Evolutionary conservation across 2,329 filamentous ascomycete genomes (phyloP), one percentile per base, ranked within the genome.

Genomic region (Pezicula radicicola): DNA sequence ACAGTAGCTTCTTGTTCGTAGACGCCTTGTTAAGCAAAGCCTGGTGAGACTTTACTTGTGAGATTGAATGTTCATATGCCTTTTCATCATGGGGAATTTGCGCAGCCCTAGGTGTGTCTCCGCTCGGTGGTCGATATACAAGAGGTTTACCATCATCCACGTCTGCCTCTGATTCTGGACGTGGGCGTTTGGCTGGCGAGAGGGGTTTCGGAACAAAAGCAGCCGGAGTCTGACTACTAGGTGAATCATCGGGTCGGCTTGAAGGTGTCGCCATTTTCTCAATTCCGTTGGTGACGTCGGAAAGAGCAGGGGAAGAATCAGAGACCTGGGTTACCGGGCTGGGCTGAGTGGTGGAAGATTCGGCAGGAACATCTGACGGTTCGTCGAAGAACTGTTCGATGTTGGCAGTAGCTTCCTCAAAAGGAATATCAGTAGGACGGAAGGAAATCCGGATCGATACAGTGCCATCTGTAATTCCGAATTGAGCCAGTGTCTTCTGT

Each of bases 401-500:
- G 64, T 93, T 80, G 44, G 77, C 74, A 85, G 96, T 91, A 9
- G 93, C 93, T 57, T 93, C 88, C 60, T 91, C 89, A 27, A 97
- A 72, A 2, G 91, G 91, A 66, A 83, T 83, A 12, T 88, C 85
- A 6, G 89, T 94, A 56, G 79, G 79, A 65, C 80, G 84, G 72
- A 93, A 97, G 33, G 78, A 84, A 54, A 99, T 72, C 52, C 89
- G 81, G 50, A 99, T 78, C 50, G 96, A 72, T 4, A 89, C 85
- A 63, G 81, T 93, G 6, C 94, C 93, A 45, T 83, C 87, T 66
- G 92, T 95, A 63, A 95, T 87, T 0, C 94, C 94, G 16, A 97
- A 74, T 67, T 96, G 90, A 5, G 85, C 85, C 43, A 99, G 71
- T 1, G 90, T 92, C 76, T 96, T 96, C 68, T 97, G 91, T 52